phyloP scores from a whole-genome alignment of 345 rosid genomes.

The Clausena lansium region DNA sequence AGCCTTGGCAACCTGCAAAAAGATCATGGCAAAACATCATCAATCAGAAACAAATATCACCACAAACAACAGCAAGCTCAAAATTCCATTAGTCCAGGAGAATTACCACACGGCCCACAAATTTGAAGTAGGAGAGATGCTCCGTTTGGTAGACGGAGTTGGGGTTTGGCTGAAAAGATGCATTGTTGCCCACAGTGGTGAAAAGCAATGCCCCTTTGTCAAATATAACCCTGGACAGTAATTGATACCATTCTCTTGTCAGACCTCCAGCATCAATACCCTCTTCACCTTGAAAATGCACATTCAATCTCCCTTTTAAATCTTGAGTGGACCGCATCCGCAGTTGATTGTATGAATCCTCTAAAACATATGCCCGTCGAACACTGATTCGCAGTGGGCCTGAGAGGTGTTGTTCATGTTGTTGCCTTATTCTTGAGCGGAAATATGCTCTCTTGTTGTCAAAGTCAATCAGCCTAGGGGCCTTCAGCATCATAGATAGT shows the following conservation, averaged over 20 bases:
- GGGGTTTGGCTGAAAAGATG: slow-evolving; percentile 95
- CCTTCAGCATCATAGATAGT: slow-evolving; percentile 90
- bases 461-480: slow-evolving; percentile 88
- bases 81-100: slow-evolving; percentile 14
- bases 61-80: background rate
- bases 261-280: slow-evolving; percentile 99
- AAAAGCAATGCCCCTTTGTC: slow-evolving; percentile 94
- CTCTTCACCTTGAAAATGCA: slow-evolving; percentile 98
- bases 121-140: slow-evolving; percentile 95
- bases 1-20: slow-evolving; percentile 86
- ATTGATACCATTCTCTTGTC: slow-evolving; percentile 98
- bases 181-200: slow-evolving; percentile 92
- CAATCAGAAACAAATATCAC: slow-evolving; percentile 6
- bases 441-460: slow-evolving; percentile 94
- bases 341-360: slow-evolving; percentile 96
- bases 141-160: slow-evolving; percentile 96
- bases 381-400: slow-evolving; percentile 92
- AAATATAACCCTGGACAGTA: slow-evolving; percentile 89
- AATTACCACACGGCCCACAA: slow-evolving; percentile 92
- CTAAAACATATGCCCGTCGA: slow-evolving; percentile 89
- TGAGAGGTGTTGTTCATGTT: slow-evolving; percentile 82
- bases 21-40: slow-evolving; percentile 22
- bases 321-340: slow-evolving; percentile 89
- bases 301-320: slow-evolving; percentile 87
- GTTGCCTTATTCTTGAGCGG: slow-evolving; percentile 89